Percentiles rank a stretch among this genome's conserved stretches.
phyloP scores from a whole-genome alignment of 768 basidiomycete species.

The Tulasnella sp. region DNA sequence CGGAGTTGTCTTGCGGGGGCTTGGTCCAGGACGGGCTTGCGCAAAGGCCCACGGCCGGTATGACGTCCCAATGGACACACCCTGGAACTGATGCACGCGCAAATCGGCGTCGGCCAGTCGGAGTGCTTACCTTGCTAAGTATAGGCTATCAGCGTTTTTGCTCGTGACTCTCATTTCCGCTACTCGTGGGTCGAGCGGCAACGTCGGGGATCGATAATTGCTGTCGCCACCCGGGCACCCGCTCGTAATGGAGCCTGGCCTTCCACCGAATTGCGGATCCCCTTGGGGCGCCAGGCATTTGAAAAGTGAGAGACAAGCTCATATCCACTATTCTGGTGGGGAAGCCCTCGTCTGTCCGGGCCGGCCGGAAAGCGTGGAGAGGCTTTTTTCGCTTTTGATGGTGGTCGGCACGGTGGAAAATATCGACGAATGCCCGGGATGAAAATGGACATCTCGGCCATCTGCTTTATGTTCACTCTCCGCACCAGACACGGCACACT shows the following conservation, averaged over 20 bases:
- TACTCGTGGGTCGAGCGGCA: constrained; percentile 2
- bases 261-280: constrained; percentile 7
- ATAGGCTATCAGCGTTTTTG: constrained; percentile 15
- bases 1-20: constrained; percentile 14
- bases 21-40: neutral
- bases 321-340: constrained; percentile 13
- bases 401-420: neutral
- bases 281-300: constrained; percentile 10
- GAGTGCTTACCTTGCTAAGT: neutral
- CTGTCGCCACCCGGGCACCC: constrained; percentile 4
- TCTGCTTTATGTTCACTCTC: constrained; percentile 5
- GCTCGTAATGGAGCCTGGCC: neutral
- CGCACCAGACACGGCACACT: neutral
- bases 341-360: neutral
- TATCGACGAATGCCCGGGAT: constrained; percentile 18
- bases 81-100: neutral
- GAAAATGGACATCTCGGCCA: neutral
- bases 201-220: constrained; percentile 11
- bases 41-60: constrained; percentile 12
- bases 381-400: neutral
- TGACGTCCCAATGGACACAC: neutral
- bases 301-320: constrained; percentile 1
- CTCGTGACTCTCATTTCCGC: constrained; percentile 10
- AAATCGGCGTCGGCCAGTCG: neutral
- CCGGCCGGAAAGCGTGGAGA: constrained; percentile 1